Conservation (phyloP, 345 rosid genomes). For the Camelina neglecta region DNA sequence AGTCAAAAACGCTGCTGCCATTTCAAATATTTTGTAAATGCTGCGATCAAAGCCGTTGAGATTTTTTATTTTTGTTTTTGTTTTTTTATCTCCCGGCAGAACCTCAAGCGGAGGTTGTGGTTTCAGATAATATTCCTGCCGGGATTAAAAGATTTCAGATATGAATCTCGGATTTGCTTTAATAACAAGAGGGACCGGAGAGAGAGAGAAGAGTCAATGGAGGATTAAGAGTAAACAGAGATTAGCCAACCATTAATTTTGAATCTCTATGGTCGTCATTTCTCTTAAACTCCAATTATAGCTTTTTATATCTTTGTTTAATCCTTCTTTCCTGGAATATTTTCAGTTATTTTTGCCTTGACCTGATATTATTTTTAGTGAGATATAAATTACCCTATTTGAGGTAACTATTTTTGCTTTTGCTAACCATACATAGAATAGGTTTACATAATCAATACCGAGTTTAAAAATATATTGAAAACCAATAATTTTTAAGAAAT, state of each 20-base stretch:
- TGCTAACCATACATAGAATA: neutral
- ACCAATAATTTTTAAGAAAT: neutral
- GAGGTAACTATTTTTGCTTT: conserved; percentile 29
- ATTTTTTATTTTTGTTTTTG: neutral
- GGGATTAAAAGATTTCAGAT: neutral
- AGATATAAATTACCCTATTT: neutral
- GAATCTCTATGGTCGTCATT: conserved; percentile 21
- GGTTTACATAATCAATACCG: neutral
- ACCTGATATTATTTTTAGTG: conserved; percentile 24
- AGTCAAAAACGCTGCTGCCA: conserved; percentile 23
- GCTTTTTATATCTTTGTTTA: conserved; percentile 26
- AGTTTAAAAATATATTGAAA: conserved; percentile 15
- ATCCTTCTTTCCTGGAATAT: conserved; percentile 35
- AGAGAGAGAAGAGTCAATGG: conserved; percentile 22
- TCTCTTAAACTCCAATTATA: conserved; percentile 24
- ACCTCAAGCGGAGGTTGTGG: conserved; percentile 17
- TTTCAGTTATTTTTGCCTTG: conserved; percentile 7
- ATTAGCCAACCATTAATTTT: conserved; percentile 25
- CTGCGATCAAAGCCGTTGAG: conserved; percentile 13
- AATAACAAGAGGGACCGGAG: conserved; percentile 13
- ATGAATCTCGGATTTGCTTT: conserved; percentile 27
- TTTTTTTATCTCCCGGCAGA: neutral
- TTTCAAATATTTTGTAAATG: conserved; percentile 4
- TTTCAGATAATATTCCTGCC: neutral
- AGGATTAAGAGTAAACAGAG: conserved; percentile 28